Base-by-base conservation (phyloP, 306 rosid species). In the Echinosophora koreensis region DNA sequence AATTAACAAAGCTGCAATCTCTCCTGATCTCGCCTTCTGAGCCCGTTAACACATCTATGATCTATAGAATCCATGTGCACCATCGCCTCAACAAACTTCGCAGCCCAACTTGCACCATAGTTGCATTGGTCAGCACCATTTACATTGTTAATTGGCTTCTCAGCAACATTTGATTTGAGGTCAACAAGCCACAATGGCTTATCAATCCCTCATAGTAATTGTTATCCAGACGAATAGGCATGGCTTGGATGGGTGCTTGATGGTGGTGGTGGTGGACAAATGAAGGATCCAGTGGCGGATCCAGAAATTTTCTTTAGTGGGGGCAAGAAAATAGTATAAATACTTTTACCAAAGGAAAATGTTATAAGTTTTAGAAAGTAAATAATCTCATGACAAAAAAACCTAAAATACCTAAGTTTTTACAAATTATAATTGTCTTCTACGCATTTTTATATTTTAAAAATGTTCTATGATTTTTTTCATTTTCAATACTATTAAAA, bases 1-100 rank as follows among this genome's bases (percentile, higher is more conserved):
- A 22, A 47, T 78, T 69, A 5, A 81, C 84, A 28, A 81, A 54
- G 57, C 49, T 67, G 80, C 84, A 74, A 12, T 7, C 16, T 17
- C 3, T 81, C 37, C 84, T 81, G 59, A 81, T 81, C 58, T 81
- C 84, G 18, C 84, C 84, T 35, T 81, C 62, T n/a, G 42, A 66
- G 12, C 81, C 81, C 1, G 72, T 81, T 1, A 81, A 27, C 34
- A 81, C 84, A n/a, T n/a, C n/a, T n/a, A n/a, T n/a, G n/a, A 7
- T 81, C 50, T 1, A 81, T 74, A 8, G 84, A 74, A 74, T 81
- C 84, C 84, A 74, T 81, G 44, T 16, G 80, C 30, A 81, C 71
- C 72, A 81, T 59, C 28, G 84, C 84, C n/a, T n/a, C 27, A 5
- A 72, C 77, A 67, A 74, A 81, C 72, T 81, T 81, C 0, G 0